Conservation (phyloP, 371 early-diverging fungal species). For the Mucor circinelloides region DNA sequence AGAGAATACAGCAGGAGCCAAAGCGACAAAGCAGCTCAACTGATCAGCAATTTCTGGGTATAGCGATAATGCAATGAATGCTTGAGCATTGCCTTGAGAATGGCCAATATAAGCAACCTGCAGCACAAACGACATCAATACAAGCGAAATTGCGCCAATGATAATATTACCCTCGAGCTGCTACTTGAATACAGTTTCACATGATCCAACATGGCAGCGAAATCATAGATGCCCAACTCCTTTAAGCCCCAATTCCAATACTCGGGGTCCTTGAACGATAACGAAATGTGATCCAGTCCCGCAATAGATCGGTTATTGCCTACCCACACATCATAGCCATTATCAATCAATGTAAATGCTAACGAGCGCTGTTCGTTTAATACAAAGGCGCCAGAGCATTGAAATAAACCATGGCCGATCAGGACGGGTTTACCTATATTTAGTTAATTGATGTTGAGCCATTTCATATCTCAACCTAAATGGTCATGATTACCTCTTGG, state of each 20-base stretch:
- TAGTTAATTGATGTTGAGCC: neutral
- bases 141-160: neutral
- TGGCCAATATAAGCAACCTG: slow-evolving; percentile 59
- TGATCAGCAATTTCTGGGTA: slow-evolving; percentile 44
- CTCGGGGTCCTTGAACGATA: slow-evolving; percentile 36
- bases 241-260: slow-evolving; percentile 64
- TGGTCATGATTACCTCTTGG: slow-evolving; percentile 10
- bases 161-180: slow-evolving; percentile 22
- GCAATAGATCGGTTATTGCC: slow-evolving; percentile 47
- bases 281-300: slow-evolving; percentile 27
- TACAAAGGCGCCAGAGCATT: slow-evolving; percentile 60
- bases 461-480: too few species aligned
- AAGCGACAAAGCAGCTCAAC: slow-evolving; percentile 54
- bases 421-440: slow-evolving; percentile 43
- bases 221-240: slow-evolving; percentile 55
- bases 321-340: slow-evolving; percentile 60
- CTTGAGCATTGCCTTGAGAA: slow-evolving; percentile 65
- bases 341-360: slow-evolving; percentile 53
- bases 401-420: slow-evolving; percentile 65
- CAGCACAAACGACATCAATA: neutral
- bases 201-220: slow-evolving; percentile 47
- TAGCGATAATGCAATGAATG: slow-evolving; percentile 49
- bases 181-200: slow-evolving; percentile 24
- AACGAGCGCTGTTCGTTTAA: slow-evolving; percentile 53
- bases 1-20: slow-evolving; percentile 60